Evolutionary conservation across 2,329 filamentous ascomycete species (phyloP).

Genomic region (Phaeomoniella chlamydospora): DNA sequence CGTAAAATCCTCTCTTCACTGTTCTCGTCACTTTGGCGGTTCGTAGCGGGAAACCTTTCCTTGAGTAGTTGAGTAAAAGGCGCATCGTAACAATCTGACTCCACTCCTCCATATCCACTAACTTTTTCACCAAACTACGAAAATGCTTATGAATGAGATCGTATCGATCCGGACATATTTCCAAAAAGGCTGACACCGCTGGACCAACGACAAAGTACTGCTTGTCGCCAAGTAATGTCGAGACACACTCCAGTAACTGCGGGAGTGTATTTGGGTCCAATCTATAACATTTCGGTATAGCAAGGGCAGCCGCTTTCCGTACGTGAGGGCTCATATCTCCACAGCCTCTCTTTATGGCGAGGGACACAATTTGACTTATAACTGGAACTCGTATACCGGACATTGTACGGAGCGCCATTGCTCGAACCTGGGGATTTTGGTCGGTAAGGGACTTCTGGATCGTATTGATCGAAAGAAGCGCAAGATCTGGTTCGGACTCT

Average conservation of each 20-base stretch:
- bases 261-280: slow-evolving; percentile 76
- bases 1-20: slow-evolving; percentile 65
- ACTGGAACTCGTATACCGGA: slow-evolving; percentile 93
- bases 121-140: slow-evolving; percentile 66
- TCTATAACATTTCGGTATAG: slow-evolving; percentile 90
- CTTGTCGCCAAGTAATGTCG: slow-evolving; percentile 67
- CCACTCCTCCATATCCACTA: slow-evolving; percentile 99
- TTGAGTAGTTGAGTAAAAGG: slow-evolving; percentile 70
- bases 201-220: slow-evolving; percentile 96
- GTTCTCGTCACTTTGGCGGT: slow-evolving; percentile 43
- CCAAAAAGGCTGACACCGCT: slow-evolving; percentile 75
- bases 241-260: slow-evolving; percentile 70
- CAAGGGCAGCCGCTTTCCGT: slow-evolving; percentile 78
- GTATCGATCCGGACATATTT: slow-evolving; percentile 74
- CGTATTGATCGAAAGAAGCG: slow-evolving; percentile 91
- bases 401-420: slow-evolving; percentile 91
- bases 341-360: slow-evolving; percentile 87
- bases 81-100: slow-evolving; percentile 72
- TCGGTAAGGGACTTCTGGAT: slow-evolving; percentile 97
- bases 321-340: slow-evolving; percentile 93
- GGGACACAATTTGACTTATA: slow-evolving; percentile 90
- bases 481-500: slow-evolving; percentile 88
- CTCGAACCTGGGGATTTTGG: slow-evolving; percentile 75
- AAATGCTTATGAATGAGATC: slow-evolving; percentile 89
- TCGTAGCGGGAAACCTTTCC: slow-evolving; percentile 70